These are phyloP conservation scores for Candida sp. DNA, from an alignment of 1,139 yeast species.

Conservation along the genomic window DNA sequence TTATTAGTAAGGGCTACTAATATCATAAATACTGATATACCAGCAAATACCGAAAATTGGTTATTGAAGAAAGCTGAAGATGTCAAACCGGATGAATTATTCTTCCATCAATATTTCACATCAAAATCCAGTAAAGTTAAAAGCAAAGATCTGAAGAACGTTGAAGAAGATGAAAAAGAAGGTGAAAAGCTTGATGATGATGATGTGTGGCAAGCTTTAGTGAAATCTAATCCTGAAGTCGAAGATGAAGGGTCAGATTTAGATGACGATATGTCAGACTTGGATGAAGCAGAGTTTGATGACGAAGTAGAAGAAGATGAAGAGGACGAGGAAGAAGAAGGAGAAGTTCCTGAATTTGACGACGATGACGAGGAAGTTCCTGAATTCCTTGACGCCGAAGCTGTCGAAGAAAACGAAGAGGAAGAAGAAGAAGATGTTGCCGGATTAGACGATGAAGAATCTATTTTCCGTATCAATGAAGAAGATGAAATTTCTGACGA, in stretches of 20 bases:
- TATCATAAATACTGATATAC: slow-evolving; percentile 41
- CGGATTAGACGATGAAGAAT: slow-evolving; percentile 26
- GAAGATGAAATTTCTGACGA: slow-evolving; percentile 15
- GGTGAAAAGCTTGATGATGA: slow-evolving; percentile 68
- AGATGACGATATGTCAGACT: slow-evolving; percentile 45
- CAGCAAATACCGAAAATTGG: slow-evolving; percentile 88
- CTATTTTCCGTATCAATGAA: slow-evolving; percentile 18
- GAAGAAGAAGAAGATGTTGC: slow-evolving; percentile 23
- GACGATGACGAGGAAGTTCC: slow-evolving; percentile 13
- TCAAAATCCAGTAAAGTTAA: slow-evolving; percentile 51
- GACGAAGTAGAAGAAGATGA: slow-evolving; percentile 28
- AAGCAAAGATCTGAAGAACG: slow-evolving; percentile 21
- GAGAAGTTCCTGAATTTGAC: slow-evolving; percentile 12
- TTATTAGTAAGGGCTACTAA: slow-evolving; percentile 70
- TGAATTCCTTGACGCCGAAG: slow-evolving; percentile 5
- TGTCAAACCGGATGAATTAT: slow-evolving; percentile 83
- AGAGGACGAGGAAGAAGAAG: slow-evolving; percentile 20
- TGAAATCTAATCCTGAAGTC: slow-evolving; percentile 78
- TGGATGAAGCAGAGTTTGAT: slow-evolving; percentile 43
- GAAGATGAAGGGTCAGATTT: slow-evolving; percentile 51
- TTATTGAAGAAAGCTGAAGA: slow-evolving; percentile 57
- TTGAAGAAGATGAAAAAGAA: slow-evolving; percentile 32
- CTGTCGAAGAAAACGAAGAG: slow-evolving; percentile 15
- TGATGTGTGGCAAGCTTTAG: slow-evolving; percentile 87
- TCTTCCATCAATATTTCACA: slow-evolving; percentile 85